Evolutionary conservation across 768 basidiomycete species (phyloP).

Genomic region (Tulasnella sp.): DNA sequence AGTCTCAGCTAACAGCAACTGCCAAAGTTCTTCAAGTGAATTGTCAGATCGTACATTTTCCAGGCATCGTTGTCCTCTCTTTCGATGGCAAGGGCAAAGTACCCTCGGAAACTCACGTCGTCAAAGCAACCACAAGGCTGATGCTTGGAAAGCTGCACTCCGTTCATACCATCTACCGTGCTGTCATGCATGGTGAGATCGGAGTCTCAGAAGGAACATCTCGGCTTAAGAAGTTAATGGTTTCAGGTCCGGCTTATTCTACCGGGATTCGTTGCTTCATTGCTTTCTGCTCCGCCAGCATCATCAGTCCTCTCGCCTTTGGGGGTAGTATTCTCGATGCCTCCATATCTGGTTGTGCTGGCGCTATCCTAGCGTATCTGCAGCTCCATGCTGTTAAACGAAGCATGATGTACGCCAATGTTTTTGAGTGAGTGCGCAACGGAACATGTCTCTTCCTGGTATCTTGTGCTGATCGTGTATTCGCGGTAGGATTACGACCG

Average conservation of each 20-base stretch:
- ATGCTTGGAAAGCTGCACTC: constrained; percentile 75
- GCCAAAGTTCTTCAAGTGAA: constrained; percentile 81
- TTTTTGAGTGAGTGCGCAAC: constrained; percentile 82
- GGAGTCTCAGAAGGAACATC: constrained; percentile 63
- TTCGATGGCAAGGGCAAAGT: constrained; percentile 71
- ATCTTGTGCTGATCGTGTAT: constrained; percentile 16
- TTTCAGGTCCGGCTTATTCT: constrained; percentile 51
- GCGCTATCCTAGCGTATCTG: constrained; percentile 50
- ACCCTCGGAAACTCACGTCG: constrained; percentile 70
- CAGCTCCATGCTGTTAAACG: constrained; percentile 63
- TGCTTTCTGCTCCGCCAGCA: constrained; percentile 54
- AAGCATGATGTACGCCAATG: constrained; percentile 72
- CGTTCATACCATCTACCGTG: constrained; percentile 72
- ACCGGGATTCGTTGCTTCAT: constrained; percentile 39
- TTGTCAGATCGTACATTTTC: constrained; percentile 81
- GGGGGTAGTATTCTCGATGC: constrained; percentile 76
- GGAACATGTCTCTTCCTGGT: constrained; percentile 56
- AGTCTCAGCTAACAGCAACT: constrained; percentile 79
- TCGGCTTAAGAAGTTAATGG: constrained; percentile 47
- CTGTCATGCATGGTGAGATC: constrained; percentile 83
- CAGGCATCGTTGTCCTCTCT: constrained; percentile 46
- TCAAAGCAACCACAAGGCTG: constrained; percentile 63
- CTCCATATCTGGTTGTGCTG: constrained; percentile 60
- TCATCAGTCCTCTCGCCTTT: constrained; percentile 78
- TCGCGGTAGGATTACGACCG: constrained; percentile 54